phyloP scores from a whole-genome alignment of 2,329 filamentous ascomycete genomes.

The Diaporthe nobilis region DNA sequence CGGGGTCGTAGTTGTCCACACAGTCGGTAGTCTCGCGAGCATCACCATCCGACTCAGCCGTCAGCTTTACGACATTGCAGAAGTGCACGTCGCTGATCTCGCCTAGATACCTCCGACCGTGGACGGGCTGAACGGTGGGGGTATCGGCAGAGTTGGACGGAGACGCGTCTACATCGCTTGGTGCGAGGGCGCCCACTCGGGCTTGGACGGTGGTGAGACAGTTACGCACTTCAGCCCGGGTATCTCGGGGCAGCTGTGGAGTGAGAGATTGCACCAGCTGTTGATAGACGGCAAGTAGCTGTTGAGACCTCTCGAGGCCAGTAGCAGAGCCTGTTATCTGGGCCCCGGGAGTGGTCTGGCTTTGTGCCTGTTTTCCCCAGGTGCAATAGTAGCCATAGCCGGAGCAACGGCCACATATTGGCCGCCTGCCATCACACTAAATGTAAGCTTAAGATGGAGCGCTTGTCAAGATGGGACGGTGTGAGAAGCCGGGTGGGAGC shows the following conservation, averaged over 20 bases:
- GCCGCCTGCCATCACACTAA: constrained; percentile 44
- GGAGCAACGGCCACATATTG: constrained; percentile 46
- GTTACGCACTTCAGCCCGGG: constrained; percentile 9
- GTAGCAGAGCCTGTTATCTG: background rate
- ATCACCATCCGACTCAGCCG: background rate
- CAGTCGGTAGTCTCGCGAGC: constrained; percentile 36
- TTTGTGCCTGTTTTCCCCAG: background rate
- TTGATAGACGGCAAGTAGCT: constrained; percentile 3
- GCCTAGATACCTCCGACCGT: constrained; percentile 51
- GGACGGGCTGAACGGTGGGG: constrained; percentile 20
- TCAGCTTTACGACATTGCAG: constrained; percentile 51
- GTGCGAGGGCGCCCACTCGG: background rate
- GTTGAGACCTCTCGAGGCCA: background rate
- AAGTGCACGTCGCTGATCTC: constrained; percentile 56
- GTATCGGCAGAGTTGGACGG: background rate
- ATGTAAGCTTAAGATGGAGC: background rate
- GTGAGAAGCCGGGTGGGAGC: background rate
- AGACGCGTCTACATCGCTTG: background rate
- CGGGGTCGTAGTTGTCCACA: constrained; percentile 47
- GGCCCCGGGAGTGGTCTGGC: background rate
- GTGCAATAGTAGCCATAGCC: constrained; percentile 46
- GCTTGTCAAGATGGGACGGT: background rate
- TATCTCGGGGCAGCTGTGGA: constrained; percentile 4
- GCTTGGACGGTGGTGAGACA: constrained; percentile 19
- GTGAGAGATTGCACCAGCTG: constrained; percentile 16